Base-by-base conservation (phyloP, 108 stramenopile species). In the Nitzschia inconspicua region DNA sequence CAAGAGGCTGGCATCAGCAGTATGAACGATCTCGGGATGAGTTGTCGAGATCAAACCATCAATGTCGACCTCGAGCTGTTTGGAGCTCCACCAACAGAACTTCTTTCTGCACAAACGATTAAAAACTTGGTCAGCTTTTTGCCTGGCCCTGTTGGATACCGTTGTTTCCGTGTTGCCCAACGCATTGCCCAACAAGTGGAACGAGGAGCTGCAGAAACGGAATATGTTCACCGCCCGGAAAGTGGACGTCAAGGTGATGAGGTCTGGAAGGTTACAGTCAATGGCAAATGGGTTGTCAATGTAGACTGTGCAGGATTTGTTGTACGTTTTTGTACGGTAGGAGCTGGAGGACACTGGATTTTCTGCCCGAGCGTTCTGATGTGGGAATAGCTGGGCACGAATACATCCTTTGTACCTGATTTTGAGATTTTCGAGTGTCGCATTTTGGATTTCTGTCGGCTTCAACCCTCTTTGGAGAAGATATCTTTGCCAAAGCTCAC, bases 271-370 rank as follows among this genome's bases (percentile, higher is more conserved):
- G n/a, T 47, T 23, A 24, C 24, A 34, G 23, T 16, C 7, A 26
- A 37, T 11, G 60, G 32, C 27, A 7, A 53, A 25, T 70, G 57
- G 60, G 46, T 47, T 10, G 18, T 70, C 39, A 30, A 62, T 26
- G 68, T 70, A 7, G 68, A 70, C 30, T 70, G 68, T 62, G 68
- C 60, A 1, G 68, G 68, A 16, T 70, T 70, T 55, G 60, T 70
- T 14, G 46, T n/a, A n/a, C n/a, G n/a, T n/a, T n/a, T n/a, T n/a
- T n/a, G n/a, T n/a, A n/a, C n/a, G n/a, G n/a, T n/a, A n/a, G n/a
- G n/a, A n/a, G n/a, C n/a, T n/a, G n/a, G n/a, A n/a, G n/a, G n/a
- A n/a, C n/a, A n/a, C n/a, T n/a, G n/a, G n/a, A n/a, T n/a, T n/a
- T n/a, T n/a, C n/a, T n/a, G n/a, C n/a, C n/a, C n/a, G n/a, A n/a